phyloP scores from a whole-genome alignment of 2,329 filamentous ascomycete species.

The Ampelomyces quisqualis region DNA sequence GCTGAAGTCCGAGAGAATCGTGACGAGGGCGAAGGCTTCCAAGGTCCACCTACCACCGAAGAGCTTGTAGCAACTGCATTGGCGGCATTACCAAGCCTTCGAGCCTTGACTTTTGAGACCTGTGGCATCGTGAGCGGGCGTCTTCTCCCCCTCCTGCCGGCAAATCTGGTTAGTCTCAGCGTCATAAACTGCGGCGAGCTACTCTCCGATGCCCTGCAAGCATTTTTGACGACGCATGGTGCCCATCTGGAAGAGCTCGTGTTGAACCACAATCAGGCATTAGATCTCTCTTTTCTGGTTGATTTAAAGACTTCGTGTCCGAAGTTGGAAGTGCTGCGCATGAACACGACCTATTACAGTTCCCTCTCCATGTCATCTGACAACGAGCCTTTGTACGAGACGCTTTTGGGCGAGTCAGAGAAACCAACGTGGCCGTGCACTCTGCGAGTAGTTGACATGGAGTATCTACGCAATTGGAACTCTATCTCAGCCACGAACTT shows the following conservation, averaged over 20 bases:
- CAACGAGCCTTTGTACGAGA: slow-evolving; percentile 71
- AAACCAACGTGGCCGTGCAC: slow-evolving; percentile 75
- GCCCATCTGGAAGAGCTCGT: slow-evolving; percentile 65
- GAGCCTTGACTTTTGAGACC: slow-evolving; percentile 70
- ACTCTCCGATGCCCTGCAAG: slow-evolving; percentile 63
- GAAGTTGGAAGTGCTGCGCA: slow-evolving; percentile 65
- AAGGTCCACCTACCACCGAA: slow-evolving; percentile 38
- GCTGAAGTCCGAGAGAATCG: slow-evolving; percentile 11
- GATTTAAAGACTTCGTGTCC: slow-evolving; percentile 68
- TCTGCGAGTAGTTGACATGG: slow-evolving; percentile 70
- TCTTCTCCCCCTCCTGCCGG: slow-evolving; percentile 69
- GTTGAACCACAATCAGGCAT: slow-evolving; percentile 75
- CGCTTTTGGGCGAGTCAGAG: slow-evolving; percentile 62
- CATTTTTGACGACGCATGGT: slow-evolving; percentile 69
- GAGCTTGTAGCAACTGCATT: slow-evolving; percentile 53
- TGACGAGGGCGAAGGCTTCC: slow-evolving; percentile 16
- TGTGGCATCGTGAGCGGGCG: slow-evolving; percentile 69
- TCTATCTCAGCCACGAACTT: slow-evolving; percentile 71
- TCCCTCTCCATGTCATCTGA: slow-evolving; percentile 68
- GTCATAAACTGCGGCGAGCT: slow-evolving; percentile 79
- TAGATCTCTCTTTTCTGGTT: slow-evolving; percentile 74
- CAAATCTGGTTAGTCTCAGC: slow-evolving; percentile 65
- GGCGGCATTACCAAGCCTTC: slow-evolving; percentile 62
- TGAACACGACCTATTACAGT: slow-evolving; percentile 79
- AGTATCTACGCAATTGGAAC: slow-evolving; percentile 74